phyloP scores from a whole-genome alignment of 768 basidiomycete genomes.

The Lyophyllum shimeji region DNA sequence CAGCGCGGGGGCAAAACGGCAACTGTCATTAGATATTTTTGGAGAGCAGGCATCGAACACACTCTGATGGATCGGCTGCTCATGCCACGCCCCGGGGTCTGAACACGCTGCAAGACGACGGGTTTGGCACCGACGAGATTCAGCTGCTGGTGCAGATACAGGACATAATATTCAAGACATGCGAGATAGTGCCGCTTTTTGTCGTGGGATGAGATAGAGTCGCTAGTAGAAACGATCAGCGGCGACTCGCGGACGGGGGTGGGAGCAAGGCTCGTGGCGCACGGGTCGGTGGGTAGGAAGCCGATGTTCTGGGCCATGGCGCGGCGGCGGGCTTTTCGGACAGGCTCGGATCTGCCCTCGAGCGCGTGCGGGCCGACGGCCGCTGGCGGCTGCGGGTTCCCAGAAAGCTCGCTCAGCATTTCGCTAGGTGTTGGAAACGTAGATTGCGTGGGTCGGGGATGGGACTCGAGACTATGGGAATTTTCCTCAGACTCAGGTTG shows the following conservation, averaged over 20 bases:
- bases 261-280: constrained; percentile 20
- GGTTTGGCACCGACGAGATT: constrained; percentile 48
- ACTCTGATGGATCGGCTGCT: constrained; percentile 67
- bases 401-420: constrained; percentile 47
- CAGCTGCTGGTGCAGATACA: constrained; percentile 64
- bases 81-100: constrained; percentile 48
- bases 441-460: constrained; percentile 21
- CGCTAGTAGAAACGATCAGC: constrained; percentile 34
- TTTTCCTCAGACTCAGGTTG: constrained; percentile 9
- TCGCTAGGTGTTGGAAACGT: constrained; percentile 70
- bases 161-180: constrained; percentile 69
- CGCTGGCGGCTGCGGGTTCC: constrained; percentile 8
- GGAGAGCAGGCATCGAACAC: constrained; percentile 13
- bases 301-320: constrained; percentile 55
- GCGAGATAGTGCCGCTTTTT: constrained; percentile 76
- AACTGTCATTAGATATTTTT: neutral
- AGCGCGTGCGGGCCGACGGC: neutral
- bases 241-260: neutral
- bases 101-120: constrained; percentile 47
- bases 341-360: constrained; percentile 40
- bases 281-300: constrained; percentile 64
- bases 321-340: constrained; percentile 59
- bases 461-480: constrained; percentile 4
- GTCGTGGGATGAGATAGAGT: constrained; percentile 76
- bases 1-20: neutral